Evolutionary conservation across 2,329 filamentous ascomycete genomes (phyloP), one percentile per base, ranked within the genome.

Genomic region (Pestalotiopsis sp.): DNA sequence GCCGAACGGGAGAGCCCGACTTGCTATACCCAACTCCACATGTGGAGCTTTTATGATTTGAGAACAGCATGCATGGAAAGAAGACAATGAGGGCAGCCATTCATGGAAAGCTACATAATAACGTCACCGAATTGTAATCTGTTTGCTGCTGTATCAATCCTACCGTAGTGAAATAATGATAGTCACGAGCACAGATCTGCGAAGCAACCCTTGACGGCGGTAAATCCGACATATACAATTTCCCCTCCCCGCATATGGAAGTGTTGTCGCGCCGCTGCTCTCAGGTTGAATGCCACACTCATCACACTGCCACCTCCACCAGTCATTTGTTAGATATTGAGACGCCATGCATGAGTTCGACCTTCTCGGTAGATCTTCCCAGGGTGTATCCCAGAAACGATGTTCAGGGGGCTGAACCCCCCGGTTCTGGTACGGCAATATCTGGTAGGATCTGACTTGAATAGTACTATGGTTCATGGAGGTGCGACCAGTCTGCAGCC

Each of bases 151-250:
- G 31, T 36, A 36, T 36, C 31, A 36, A 36, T 36, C 31, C 7
- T 52, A 52, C 17, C n/a, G 17, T 2, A 52, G 27, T 20, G 14
- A 20, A 36, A 36, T 13, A 17, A 12, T 36, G 27, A 41, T 20
- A 25, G 41, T 36, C 61, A 64, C 38, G 17, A 52, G 61, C 38
- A 64, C 61, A 20, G 39, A 52, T 64, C 13, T 64, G 61, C 38
- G 12, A 27, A n/a, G 61, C 14, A 49, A 31, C 61, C 61, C 39
- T 41, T 64, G n/a, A 52, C 61, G 39, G n/a, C 25, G 3, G 25
- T 64, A 64, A 12, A 41, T 7, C n/a, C n/a, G 20, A 39, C 61
- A 13, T 39, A 38, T 23, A 64, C 61, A 64, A 17, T 36, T 36
- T 36, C 31, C 27, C 27, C 23, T n/a, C 36, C 61, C 38, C 61